Base-by-base conservation (phyloP, 129 eudicot species). In the sunflower (Helianthus annuus) region DNA sequence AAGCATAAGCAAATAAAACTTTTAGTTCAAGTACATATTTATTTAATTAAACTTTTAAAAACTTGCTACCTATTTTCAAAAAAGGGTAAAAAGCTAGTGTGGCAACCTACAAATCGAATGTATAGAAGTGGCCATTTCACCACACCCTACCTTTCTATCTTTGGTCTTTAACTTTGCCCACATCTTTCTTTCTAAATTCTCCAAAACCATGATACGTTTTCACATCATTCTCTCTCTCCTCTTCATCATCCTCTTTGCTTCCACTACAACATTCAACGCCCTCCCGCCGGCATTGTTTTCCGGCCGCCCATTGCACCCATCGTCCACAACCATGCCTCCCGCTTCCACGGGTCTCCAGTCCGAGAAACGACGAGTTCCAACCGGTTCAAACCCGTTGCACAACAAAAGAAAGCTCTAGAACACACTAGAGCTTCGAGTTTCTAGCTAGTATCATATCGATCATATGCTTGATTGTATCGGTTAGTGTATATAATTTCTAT, bases 371-470 rank as follows among this genome's bases (percentile, higher is more conserved):
- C 65, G 27, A 52, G 85, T 81, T 59, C 92, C 92, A 10, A 87
- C 92, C 0, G 92, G 92, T 51, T 81, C 92, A 34, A 87, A 87
- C 75, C 92, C 88, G 45, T 79, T 87, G 16, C 92, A 87, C 67
- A 87, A 87, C 76, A 81, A 55, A 72, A 70, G 88, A 36, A 73
- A 66, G 77, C 29, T 51, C 52, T 55, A 69, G 51, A 42, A 42
- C 46, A 42, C 7, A 6, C 46, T 42, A 1, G 46, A 42, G 10
- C 46, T 42, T 42, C 46, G 10, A 42, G 2, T 42, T 42, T 51
- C 52, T 55, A 69, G 62, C 52, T 55, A 69, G 62, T 10, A 10
- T 9, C 39, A 6, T 24, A 27, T 58, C 34, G 10, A 22, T 22
- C 11, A 4, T 3, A 7, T 13, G 55, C 12, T 65, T 24, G 54